A percentile compares a stretch with the other conserved stretches of the same genome.
These are phyloP conservation scores for Panellus pusillus DNA, from an alignment of 768 basidiomycete genomes.

Conservation along the genomic window DNA sequence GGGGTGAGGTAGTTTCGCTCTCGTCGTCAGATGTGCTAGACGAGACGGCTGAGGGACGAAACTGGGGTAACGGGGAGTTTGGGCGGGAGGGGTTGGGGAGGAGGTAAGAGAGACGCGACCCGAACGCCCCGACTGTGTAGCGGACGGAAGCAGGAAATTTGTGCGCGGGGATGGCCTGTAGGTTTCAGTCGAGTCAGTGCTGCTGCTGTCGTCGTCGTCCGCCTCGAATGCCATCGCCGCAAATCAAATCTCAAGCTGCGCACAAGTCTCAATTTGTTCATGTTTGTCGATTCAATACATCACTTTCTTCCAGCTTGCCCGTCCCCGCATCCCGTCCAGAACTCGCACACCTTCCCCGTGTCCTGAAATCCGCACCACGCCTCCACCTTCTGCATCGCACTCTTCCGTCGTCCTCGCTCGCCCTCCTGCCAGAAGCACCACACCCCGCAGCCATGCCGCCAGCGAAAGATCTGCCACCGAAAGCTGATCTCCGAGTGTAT, in stretches of 20 bases:
- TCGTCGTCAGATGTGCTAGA: slow-evolving; percentile 64
- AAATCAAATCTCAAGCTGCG: neutral
- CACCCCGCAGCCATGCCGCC: slow-evolving; percentile 68
- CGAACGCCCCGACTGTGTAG: slow-evolving; percentile 36
- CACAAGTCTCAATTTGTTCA: neutral
- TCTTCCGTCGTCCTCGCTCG: slow-evolving; percentile 50
- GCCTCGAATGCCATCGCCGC: slow-evolving; percentile 23
- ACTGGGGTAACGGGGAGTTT: slow-evolving; percentile 58
- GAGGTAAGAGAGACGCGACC: slow-evolving; percentile 41
- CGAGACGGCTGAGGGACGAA: slow-evolving; percentile 46
- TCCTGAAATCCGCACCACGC: slow-evolving; percentile 47
- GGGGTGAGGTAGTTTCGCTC: slow-evolving; percentile 54
- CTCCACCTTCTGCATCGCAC: slow-evolving; percentile 52
- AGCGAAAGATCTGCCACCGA: slow-evolving; percentile 82
- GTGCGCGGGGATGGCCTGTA: slow-evolving; percentile 18
- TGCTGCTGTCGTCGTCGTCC: slow-evolving; percentile 43
- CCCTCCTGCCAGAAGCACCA: slow-evolving; percentile 61
- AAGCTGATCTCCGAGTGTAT: slow-evolving; percentile 76
- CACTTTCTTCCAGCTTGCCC: slow-evolving; percentile 73
- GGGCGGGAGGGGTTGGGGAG: slow-evolving; percentile 66
- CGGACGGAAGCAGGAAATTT: slow-evolving; percentile 36
- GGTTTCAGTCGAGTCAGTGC: slow-evolving; percentile 43
- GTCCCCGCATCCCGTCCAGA: slow-evolving; percentile 66
- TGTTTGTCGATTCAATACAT: neutral
- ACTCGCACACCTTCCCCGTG: slow-evolving; percentile 58